Evolutionary conservation across 2,329 filamentous ascomycete species (phyloP).

Genomic region (Aspergillus caelatus): DNA sequence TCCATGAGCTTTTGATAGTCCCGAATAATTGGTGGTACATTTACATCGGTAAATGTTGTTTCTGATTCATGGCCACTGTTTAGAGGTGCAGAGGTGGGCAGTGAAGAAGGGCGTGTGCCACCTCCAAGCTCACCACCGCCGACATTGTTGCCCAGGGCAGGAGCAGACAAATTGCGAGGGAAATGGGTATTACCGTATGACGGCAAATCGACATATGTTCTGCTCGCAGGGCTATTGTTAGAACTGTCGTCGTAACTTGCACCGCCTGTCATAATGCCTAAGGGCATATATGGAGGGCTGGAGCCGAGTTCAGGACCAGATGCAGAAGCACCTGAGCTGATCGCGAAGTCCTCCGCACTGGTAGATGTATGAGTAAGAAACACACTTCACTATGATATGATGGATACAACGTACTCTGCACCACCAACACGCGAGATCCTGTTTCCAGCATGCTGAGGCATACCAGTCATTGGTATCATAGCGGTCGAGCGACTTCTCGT

Average conservation of each 20-base stretch:
- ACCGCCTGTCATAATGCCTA: background rate
- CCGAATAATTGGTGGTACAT: background rate
- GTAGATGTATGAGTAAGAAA: background rate
- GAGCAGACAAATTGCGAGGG: background rate
- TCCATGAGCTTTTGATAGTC: constrained; percentile 13
- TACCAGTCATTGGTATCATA: background rate
- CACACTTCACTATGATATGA: background rate
- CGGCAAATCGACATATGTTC: background rate
- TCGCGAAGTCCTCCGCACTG: background rate
- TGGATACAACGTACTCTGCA: background rate
- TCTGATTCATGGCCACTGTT: background rate
- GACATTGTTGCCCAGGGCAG: background rate
- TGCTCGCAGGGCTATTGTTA: background rate
- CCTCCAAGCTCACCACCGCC: background rate
- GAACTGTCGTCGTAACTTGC: background rate
- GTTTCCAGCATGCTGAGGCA: background rate
- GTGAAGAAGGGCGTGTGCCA: background rate
- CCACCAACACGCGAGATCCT: background rate
- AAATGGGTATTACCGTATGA: background rate
- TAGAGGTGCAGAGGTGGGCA: background rate
- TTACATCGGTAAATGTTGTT: background rate
- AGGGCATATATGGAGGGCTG: background rate
- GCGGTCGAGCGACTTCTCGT: background rate
- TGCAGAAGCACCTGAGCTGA: constrained; percentile 1
- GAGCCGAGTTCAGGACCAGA: constrained; percentile 1